These are phyloP conservation scores for Heterobasidion parviporum DNA, from an alignment of 1,284 basidiomycete genomes.

Conservation along the genomic window DNA sequence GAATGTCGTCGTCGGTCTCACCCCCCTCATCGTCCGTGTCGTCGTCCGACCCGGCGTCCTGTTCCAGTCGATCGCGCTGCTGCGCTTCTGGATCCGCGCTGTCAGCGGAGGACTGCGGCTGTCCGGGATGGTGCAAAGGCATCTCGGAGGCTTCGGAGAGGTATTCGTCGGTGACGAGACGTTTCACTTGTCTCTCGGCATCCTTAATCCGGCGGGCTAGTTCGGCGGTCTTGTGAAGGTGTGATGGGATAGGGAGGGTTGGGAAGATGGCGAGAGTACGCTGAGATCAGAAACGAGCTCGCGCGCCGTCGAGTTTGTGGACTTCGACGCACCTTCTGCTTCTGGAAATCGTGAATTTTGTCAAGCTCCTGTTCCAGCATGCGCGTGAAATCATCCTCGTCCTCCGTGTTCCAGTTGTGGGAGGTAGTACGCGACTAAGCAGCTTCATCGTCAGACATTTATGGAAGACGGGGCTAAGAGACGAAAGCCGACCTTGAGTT, in stretches of 20 bases:
- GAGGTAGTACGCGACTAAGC: conserved; percentile 44
- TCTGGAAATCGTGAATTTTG: conserved; percentile 96
- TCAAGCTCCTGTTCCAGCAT: conserved; percentile 86
- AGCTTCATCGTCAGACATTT: background rate
- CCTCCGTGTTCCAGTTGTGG: conserved; percentile 62
- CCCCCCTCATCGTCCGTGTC: conserved; percentile 41
- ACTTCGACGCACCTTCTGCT: conserved; percentile 59
- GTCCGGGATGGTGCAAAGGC: conserved; percentile 1
- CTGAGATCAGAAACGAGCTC: background rate
- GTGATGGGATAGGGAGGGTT: background rate
- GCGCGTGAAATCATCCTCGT: conserved; percentile 75
- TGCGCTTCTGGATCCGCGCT: conserved; percentile 38
- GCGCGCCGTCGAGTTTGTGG: background rate
- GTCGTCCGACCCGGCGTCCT: conserved; percentile 71
- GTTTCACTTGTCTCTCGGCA: conserved; percentile 74
- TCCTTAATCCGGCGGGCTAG: conserved; percentile 73
- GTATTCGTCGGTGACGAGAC: conserved; percentile 60
- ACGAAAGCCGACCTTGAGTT: conserved; percentile 60
- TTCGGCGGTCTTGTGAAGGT: conserved; percentile 65
- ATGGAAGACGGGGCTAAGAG: background rate
- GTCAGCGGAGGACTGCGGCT: background rate
- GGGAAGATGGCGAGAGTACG: background rate
- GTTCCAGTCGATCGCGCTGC: conserved; percentile 35
- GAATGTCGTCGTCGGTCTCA: conserved; percentile 49
- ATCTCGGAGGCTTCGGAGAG: background rate